Evolutionary conservation across 2,329 filamentous ascomycete genomes (phyloP).

Genomic region (Exophiala bonariae): DNA sequence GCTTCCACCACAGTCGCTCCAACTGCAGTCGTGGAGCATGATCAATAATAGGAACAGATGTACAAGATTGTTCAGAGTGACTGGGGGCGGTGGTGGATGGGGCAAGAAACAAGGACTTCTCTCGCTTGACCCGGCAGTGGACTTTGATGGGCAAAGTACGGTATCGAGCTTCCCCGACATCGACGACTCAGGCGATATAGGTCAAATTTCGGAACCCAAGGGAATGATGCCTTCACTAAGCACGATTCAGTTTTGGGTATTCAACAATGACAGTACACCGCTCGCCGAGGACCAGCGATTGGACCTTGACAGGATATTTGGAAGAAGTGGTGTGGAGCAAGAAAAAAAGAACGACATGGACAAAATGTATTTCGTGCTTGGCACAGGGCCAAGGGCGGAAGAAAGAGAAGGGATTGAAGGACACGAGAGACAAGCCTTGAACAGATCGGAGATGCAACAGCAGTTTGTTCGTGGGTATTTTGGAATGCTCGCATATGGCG

Average conservation of each 20-base stretch:
- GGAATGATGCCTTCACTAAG: conserved; percentile 14
- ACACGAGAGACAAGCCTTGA: no score
- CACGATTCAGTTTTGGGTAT: conserved; percentile 18
- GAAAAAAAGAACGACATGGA: neutral
- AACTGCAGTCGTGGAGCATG: neutral
- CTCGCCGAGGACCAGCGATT: no score
- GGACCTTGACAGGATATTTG: neutral
- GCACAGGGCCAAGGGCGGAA: conserved; percentile 1
- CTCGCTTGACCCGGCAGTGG: conserved; percentile 24
- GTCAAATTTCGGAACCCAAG: conserved; percentile 2
- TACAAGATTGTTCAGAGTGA: conserved; percentile 24
- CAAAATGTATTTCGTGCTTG: conserved; percentile 4
- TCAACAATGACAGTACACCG: no score
- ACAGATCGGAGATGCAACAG: neutral
- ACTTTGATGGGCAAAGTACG: conserved; percentile 5
- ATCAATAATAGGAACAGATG: conserved; percentile 10
- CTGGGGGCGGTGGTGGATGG: conserved; percentile 30
- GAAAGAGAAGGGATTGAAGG: no score
- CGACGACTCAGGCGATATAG: neutral
- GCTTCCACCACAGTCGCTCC: neutral
- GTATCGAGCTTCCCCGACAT: conserved; percentile 13
- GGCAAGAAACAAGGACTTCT: conserved; percentile 28
- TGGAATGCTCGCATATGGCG: conserved; percentile 20
- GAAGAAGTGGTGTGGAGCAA: neutral
- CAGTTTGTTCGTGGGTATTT: conserved; percentile 16